Evolutionary conservation across 306 rosid species (phyloP).

Genomic region (Spatholobus suberectus): DNA sequence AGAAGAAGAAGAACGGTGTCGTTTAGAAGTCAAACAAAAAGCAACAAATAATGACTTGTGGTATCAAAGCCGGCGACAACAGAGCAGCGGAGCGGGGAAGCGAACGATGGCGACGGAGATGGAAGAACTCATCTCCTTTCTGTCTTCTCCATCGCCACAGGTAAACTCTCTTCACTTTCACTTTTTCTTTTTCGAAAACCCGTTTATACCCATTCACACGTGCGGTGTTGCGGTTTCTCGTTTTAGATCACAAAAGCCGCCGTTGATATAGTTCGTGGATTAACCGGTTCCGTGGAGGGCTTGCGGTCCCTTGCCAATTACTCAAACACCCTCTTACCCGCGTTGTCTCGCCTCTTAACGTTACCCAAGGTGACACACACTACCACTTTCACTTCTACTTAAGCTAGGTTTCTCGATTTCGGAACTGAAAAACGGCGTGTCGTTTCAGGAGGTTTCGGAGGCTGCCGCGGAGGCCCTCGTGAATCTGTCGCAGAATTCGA

Average conservation of each 20-base stretch:
- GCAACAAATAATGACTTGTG: neutral
- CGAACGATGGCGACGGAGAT: conserved; percentile 80
- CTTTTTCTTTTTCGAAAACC: neutral
- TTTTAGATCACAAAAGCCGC: conserved; percentile 74
- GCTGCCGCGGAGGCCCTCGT: conserved; percentile 89
- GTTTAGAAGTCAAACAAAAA: no score
- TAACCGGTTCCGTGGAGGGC: conserved; percentile 92
- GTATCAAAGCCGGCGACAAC: neutral
- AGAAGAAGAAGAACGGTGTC: no score
- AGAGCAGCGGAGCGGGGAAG: neutral
- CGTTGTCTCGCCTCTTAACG: conserved; percentile 68
- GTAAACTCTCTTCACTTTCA: conserved; percentile 39
- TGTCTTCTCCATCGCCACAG: conserved; percentile 80
- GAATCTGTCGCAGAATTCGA: conserved; percentile 78
- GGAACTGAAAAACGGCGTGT: neutral
- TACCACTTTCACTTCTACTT: neutral
- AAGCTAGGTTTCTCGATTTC: neutral
- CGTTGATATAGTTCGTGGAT: conserved; percentile 86
- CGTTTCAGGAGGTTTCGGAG: conserved; percentile 83
- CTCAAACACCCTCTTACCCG: conserved; percentile 53
- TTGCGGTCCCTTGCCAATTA: conserved; percentile 70
- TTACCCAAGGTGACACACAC: conserved; percentile 53
- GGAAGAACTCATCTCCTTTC: conserved; percentile 81
- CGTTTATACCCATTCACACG: neutral
- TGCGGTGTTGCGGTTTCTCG: neutral